phyloP scores from a whole-genome alignment of 1,139 yeast genomes.

The Blastobotrys buckinghamii region DNA sequence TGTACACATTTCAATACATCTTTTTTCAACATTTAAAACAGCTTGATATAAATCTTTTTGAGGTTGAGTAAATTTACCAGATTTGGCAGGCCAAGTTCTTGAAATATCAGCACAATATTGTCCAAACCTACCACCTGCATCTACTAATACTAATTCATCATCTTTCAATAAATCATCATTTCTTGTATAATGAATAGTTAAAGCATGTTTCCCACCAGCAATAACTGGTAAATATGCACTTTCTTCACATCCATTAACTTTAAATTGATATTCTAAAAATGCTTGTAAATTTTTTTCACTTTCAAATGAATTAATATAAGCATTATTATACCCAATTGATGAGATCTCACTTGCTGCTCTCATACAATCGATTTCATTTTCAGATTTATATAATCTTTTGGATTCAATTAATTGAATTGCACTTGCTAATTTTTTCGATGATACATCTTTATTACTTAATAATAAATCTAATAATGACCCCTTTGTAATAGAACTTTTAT shows the following conservation, averaged over 20 bases:
- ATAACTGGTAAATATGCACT: conserved; percentile 94
- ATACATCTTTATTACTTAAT: conserved; percentile 7
- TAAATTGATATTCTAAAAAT: conserved; percentile 77
- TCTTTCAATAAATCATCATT: conserved; percentile 71
- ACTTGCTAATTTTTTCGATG: conserved; percentile 11
- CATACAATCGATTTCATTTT: conserved; percentile 71
- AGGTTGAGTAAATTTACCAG: conserved; percentile 61
- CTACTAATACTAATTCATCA: conserved; percentile 84
- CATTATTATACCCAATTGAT: conserved; percentile 75
- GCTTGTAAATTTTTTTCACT: conserved; percentile 77
- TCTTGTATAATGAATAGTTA: conserved; percentile 85
- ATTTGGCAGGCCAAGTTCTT: conserved; percentile 84
- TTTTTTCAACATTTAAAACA: conserved; percentile 74
- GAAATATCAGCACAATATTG: conserved; percentile 96
- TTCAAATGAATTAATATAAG: conserved; percentile 53
- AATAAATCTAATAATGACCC: conserved; percentile 13
- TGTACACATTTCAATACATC: conserved; percentile 65
- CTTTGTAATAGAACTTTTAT: conserved; percentile 11
- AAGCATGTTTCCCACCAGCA: conserved; percentile 83
- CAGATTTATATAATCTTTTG: conserved; percentile 65
- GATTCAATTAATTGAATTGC: conserved; percentile 44
- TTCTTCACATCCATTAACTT: conserved; percentile 81
- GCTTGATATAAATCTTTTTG: conserved; percentile 87
- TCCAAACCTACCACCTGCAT: conserved; percentile 92
- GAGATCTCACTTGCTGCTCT: conserved; percentile 77